phyloP scores from a whole-genome alignment of 768 basidiomycete genomes.

The Leucocoprinus sp. region DNA sequence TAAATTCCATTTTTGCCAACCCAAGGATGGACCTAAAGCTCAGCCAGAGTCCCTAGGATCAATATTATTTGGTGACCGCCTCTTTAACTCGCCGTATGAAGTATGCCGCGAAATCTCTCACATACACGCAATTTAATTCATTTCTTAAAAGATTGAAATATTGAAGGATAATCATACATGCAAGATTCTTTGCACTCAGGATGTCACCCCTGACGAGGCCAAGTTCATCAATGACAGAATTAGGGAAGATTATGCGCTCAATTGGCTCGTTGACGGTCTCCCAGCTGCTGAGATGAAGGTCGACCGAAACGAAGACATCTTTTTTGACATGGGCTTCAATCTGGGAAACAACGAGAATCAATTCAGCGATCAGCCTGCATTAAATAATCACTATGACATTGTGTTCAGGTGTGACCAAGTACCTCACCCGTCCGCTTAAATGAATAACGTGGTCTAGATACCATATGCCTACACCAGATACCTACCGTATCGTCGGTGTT shows the following conservation, averaged over 20 bases:
- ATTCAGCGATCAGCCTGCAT: constrained; percentile 49
- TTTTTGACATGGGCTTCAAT: constrained; percentile 93
- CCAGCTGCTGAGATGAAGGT: constrained; percentile 91
- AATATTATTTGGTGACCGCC: constrained; percentile 94
- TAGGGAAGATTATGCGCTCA: constrained; percentile 85
- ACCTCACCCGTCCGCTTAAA: not conserved
- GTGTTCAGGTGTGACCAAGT: constrained; percentile 48
- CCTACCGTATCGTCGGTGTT: constrained; percentile 88
- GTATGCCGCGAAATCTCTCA: constrained; percentile 31
- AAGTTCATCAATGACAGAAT: constrained; percentile 90
- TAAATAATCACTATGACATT: constrained; percentile 94
- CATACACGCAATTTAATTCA: constrained; percentile 8
- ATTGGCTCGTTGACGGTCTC: constrained; percentile 92
- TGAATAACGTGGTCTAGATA: constrained; percentile 44
- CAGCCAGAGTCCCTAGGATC: constrained; percentile 86
- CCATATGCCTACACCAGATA: constrained; percentile 58
- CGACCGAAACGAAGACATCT: constrained; percentile 78
- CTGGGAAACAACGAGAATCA: constrained; percentile 67
- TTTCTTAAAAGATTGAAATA: constrained; percentile 64
- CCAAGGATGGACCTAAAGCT: constrained; percentile 60
- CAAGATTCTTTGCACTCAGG: constrained; percentile 56
- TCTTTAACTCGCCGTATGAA: constrained; percentile 85
- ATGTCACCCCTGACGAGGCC: constrained; percentile 62
- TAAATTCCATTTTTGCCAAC: constrained; percentile 79
- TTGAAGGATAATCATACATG: constrained; percentile 69